phyloP scores from a whole-genome alignment of 1,139 yeast genomes.

The Trichomonascaceae sp. region DNA sequence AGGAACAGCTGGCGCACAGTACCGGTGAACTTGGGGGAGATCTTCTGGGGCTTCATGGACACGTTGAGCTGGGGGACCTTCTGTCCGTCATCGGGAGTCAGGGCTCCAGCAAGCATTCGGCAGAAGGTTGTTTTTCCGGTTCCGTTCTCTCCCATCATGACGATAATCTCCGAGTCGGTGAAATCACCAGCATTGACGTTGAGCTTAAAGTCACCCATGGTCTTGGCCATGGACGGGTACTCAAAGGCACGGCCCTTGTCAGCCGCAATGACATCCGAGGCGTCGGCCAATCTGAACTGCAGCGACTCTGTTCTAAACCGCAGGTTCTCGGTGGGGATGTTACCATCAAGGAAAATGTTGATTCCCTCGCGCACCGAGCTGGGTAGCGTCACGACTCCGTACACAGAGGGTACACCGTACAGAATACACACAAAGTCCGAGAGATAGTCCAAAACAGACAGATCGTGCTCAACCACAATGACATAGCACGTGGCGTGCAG shows the following conservation, averaged over 20 bases:
- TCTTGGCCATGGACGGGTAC: slow-evolving; percentile 75
- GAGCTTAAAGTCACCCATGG: slow-evolving; percentile 91
- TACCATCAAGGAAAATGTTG: slow-evolving; percentile 94
- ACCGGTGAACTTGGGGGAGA: slow-evolving; percentile 96
- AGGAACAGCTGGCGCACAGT: slow-evolving; percentile 95
- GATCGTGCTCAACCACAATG: slow-evolving; percentile 96
- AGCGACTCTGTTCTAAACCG: slow-evolving; percentile 92
- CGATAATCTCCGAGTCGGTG: slow-evolving; percentile 91
- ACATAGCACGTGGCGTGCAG: slow-evolving; percentile 64
- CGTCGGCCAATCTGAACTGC: slow-evolving; percentile 90
- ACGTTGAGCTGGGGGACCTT: slow-evolving; percentile 80
- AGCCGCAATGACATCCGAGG: slow-evolving; percentile 53
- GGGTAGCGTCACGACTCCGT: slow-evolving; percentile 96
- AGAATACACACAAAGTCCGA: slow-evolving; percentile 93
- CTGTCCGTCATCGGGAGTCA: slow-evolving; percentile 68
- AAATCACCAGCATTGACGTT: slow-evolving; percentile 76
- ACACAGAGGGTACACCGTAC: slow-evolving; percentile 95
- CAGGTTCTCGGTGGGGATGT: slow-evolving; percentile 91
- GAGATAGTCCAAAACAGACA: slow-evolving; percentile 89
- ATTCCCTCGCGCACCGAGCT: slow-evolving; percentile 97
- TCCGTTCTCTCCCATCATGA: slow-evolving; percentile 99
- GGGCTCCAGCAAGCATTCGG: slow-evolving; percentile 84
- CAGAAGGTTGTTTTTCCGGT: slow-evolving; percentile 98
- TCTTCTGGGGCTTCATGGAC: slow-evolving; percentile 97
- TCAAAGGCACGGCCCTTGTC: slow-evolving; percentile 69